A percentile compares a stretch with the other conserved stretches of the same genome.
Evolutionary conservation across 129 eudicot genomes (phyloP).

Genomic region (Heracleum sosnowskyi): DNA sequence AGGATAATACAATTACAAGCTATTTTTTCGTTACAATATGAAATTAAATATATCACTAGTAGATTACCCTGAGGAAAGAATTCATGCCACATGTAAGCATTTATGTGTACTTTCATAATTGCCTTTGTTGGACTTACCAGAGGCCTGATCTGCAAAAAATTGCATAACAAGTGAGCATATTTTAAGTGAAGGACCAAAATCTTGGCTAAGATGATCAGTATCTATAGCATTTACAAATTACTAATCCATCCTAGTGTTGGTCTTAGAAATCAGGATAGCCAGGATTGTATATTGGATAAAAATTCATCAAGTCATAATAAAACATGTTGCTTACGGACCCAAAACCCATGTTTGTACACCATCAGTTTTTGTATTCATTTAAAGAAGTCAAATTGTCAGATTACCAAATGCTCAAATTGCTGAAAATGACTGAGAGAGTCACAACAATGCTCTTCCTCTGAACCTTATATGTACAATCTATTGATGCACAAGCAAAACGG

Average conservation of each 20-base stretch:
- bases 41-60: not conserved
- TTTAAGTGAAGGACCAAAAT: not conserved
- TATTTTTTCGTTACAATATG: not conserved
- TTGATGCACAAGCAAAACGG: not conserved
- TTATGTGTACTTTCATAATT: constrained; percentile 52
- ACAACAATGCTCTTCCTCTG: not conserved
- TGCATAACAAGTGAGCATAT: not conserved
- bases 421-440: not conserved
- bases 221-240: not conserved
- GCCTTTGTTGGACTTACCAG: constrained; percentile 80
- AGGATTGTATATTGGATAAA: not conserved
- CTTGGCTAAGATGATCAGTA: not conserved
- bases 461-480: not conserved
- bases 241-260: not conserved
- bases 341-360: not conserved
- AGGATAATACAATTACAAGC: constrained; percentile 13
- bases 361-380: not conserved
- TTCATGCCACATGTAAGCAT: constrained; percentile 70
- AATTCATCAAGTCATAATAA: not conserved
- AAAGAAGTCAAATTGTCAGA: not conserved
- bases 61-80: constrained; percentile 79
- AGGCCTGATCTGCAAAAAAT: constrained; percentile 64
- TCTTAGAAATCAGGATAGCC: not conserved
- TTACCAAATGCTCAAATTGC: not conserved
- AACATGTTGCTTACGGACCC: not conserved